A percentile compares a stretch with the other conserved stretches of the same genome.
Evolutionary conservation across 2,329 filamentous ascomycete species (phyloP).

Genomic region (Hypoxylon sp.): DNA sequence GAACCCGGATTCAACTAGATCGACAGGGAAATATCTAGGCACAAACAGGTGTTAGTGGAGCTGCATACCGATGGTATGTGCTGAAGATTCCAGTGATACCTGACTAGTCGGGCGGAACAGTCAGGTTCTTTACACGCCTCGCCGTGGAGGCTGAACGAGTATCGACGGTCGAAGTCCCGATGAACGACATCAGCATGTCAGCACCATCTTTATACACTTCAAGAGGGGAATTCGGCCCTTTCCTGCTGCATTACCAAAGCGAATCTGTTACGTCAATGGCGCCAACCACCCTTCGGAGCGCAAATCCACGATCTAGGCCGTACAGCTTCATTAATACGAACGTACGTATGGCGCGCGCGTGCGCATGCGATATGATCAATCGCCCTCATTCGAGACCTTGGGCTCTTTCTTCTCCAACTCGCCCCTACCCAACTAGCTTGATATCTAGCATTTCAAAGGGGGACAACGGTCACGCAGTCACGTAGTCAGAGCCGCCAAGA

Average conservation of each 20-base stretch:
- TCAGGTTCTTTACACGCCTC: constrained; percentile 35
- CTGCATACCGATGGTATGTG: constrained; percentile 22
- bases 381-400: constrained; percentile 20
- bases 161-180: constrained; percentile 34
- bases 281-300: constrained; percentile 3
- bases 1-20: constrained; percentile 40
- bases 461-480: constrained; percentile 31
- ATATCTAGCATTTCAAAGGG: constrained; percentile 20
- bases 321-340: constrained; percentile 23
- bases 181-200: constrained; percentile 15
- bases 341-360: constrained; percentile 34
- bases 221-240: constrained; percentile 41
- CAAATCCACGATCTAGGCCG: constrained; percentile 12
- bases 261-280: constrained; percentile 27
- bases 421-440: constrained; percentile 18
- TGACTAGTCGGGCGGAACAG: constrained; percentile 19
- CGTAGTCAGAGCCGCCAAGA: constrained; percentile 38
- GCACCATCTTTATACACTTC: neutral
- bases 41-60: constrained; percentile 9
- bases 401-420: constrained; percentile 13
- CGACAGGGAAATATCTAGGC: constrained; percentile 25
- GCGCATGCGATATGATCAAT: constrained; percentile 22
- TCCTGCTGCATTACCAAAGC: constrained; percentile 14
- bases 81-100: constrained; percentile 12
- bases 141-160: constrained; percentile 41